Base-by-base conservation (phyloP, 441 rosid species). In the Melastoma candidum region DNA sequence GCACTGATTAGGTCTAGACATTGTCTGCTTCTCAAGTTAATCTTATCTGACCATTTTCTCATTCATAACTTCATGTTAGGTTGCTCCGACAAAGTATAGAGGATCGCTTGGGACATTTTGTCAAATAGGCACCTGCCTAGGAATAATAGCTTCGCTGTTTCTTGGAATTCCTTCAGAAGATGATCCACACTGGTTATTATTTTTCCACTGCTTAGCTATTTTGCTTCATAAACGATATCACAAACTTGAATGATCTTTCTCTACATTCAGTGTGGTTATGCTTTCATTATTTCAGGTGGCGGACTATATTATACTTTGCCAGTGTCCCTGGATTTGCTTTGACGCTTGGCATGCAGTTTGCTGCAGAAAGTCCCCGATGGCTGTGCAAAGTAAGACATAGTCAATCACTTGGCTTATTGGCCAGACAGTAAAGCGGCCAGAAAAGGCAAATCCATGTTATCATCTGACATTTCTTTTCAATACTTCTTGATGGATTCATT, bases 351-450 rank as follows among this genome's bases (percentile, higher is more conserved):
- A 81, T 86, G 88, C 90, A 86, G 60, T 83, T 81, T 70, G 71
- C 95, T 32, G 90, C 73, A 32, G 95, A 86, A 12, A 86, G 95
- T 68, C 95, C 95, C 11, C 83, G 88, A 60, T 86, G 90, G 95
- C 77, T 86, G 22, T 86, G 80, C 61, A 83, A 80, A 70, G 95
- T 82, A 82, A 60, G 75, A 39, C 46, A 9, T 2, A 25, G 44
- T 53, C 61, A 54, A 44, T 13, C 44, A 50, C 47, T 9, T 52
- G 51, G 51, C 10, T 57, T 59, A 29, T 29, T 29, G 36, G 36
- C 36, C 12, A 57, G 46, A 36, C 51, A 25, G 61, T 51, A 14
- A 26, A 26, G 44, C 3, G 26, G 41, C 41, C 26, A 10, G 24
- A 29, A 29, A 29, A 29, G 36, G 36, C 10, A 9, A 29, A 12